Conservation (phyloP, 345 rosid genomes). For the Trapa incisa region DNA sequence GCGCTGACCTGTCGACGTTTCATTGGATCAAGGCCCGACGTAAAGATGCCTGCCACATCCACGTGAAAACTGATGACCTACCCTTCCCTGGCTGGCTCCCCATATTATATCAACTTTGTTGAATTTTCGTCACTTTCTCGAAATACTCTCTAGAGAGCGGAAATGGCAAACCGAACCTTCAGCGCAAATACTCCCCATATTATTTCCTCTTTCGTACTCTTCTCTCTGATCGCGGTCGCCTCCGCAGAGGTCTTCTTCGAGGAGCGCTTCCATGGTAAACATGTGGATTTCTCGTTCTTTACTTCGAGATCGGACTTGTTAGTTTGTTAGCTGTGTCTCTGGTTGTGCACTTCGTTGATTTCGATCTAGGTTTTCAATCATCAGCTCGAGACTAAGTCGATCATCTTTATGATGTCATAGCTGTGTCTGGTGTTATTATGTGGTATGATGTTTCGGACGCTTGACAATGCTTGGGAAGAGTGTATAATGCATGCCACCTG, state of each 20-base stretch:
- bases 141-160: constrained; percentile 12
- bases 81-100: constrained; percentile 12
- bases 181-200: constrained; percentile 16
- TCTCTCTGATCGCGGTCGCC: constrained; percentile 27
- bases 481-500: background rate
- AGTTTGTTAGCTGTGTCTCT: background rate
- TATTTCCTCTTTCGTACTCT: constrained; percentile 22
- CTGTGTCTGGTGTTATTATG: background rate
- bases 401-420: background rate
- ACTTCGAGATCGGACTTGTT: background rate
- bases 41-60: background rate
- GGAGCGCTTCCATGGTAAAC: constrained; percentile 80
- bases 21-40: constrained; percentile 21
- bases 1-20: background rate
- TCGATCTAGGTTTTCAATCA: background rate
- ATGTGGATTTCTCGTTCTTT: background rate
- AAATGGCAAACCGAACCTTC: constrained; percentile 25
- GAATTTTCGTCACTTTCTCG: background rate
- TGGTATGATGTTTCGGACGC: background rate
- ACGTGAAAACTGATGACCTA: background rate
- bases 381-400: background rate
- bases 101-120: constrained; percentile 5
- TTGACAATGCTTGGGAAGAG: background rate
- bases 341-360: background rate
- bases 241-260: constrained; percentile 74